Evolutionary conservation across 2,329 filamentous ascomycete species (phyloP), one percentile per base, ranked within the genome.

Genomic region (Trichoderma sp.): DNA sequence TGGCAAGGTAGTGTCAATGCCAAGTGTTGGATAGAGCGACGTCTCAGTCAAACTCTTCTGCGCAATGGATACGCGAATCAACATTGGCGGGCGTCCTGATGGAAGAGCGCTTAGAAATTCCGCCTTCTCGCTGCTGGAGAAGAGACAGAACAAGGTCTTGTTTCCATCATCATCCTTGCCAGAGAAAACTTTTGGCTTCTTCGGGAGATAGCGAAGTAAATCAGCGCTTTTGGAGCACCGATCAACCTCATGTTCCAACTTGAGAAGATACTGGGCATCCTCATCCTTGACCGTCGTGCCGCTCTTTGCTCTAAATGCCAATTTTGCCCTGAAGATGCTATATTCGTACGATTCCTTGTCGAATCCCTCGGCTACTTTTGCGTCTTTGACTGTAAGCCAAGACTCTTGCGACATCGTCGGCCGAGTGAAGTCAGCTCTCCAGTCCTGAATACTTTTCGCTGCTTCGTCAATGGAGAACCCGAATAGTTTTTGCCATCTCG

Each of bases 341-440:
- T 64, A 72, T 21, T 72, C 59, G n/a, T 64, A 72, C 0, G 69
- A 31, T 18, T 72, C 69, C 9, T 64, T 72, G 18, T 72, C 41
- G 18, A 50, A 72, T 2, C 69, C 59, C 24, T 72, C 59, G 9
- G n/a, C 8, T 18, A 53, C 21, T 31, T 63, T 72, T 35, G 16
- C 35, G 6, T 63, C 68, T 33, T 33, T 33, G 14, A 72, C 31
- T n/a, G 45, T 27, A 6, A 41, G 38, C 69, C 69, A 72, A 27
- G 69, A 60, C 16, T 27, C 59, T 24, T 72, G 38, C 8, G 69
- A 50, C 3, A 74, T 53, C 2, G 41, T 35, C 14, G 14, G n/a
- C 16, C 71, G 71, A 31, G 29, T 31, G 27, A 74, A 59, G 2
- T 74, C 63, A 12, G 71, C 38, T 66, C 62, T 67, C 62, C 71